A percentile compares a stretch with the other conserved stretches of the same genome.
Conservation (phyloP, 2,329 filamentous ascomycete genomes). For the Penicillium italicum region DNA sequence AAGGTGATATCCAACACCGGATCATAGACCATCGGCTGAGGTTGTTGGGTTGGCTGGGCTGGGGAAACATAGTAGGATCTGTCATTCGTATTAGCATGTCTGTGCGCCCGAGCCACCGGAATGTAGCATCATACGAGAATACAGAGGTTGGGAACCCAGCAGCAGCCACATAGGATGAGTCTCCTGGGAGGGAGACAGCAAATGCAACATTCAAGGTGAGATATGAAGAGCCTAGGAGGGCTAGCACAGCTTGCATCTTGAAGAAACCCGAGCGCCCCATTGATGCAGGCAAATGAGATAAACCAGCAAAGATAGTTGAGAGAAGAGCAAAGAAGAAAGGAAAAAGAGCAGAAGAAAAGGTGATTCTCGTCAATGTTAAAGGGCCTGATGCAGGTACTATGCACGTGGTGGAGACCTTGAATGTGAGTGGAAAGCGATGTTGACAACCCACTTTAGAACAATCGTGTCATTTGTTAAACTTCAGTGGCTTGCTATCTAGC, state of each 20-base stretch:
- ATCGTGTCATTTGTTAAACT: neutral
- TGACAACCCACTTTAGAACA: neutral
- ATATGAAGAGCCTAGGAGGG: neutral
- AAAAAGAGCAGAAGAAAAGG: neutral
- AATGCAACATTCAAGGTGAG: neutral
- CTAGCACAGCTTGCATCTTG: constrained; percentile 12
- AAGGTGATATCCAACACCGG: constrained; percentile 54
- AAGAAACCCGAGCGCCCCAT: neutral
- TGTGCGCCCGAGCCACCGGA: neutral
- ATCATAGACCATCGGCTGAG: constrained; percentile 54
- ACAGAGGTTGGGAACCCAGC: constrained; percentile 51
- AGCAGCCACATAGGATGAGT: constrained; percentile 29
- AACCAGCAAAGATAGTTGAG: neutral
- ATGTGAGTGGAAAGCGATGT: neutral
- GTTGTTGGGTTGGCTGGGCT: constrained; percentile 47
- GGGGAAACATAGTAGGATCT: constrained; percentile 47
- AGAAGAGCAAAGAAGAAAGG: neutral
- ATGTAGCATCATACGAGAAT: constrained; percentile 38
- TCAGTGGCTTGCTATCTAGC: neutral
- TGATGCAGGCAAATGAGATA: neutral
- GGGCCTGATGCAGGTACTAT: neutral
- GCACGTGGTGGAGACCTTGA: neutral
- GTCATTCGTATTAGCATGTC: constrained; percentile 6
- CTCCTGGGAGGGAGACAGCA: constrained; percentile 21
- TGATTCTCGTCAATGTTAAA: neutral